Conservation (phyloP, 176 grass and related monocot species). For the Lolium rigidum region DNA sequence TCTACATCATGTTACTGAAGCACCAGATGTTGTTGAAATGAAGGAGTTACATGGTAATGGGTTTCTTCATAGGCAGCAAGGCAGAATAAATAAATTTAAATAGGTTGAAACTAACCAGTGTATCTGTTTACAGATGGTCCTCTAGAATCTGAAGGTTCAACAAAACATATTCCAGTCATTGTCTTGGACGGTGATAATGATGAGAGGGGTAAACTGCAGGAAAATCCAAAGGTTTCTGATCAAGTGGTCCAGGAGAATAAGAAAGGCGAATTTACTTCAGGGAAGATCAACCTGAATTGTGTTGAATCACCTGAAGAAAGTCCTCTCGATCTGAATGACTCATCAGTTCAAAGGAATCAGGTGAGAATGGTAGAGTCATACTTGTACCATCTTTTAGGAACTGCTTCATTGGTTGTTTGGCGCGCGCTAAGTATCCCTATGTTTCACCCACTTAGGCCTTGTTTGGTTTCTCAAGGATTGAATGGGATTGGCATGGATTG, state of each 20-base stretch:
- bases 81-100: slow-evolving; percentile 29
- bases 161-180: slow-evolving; percentile 48
- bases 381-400: neutral
- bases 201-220: slow-evolving; percentile 44
- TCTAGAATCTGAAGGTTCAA: slow-evolving; percentile 65
- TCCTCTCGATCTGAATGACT: slow-evolving; percentile 19
- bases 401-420: slow-evolving; percentile 21
- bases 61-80: slow-evolving; percentile 4
- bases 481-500: no score
- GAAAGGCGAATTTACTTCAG: slow-evolving; percentile 37
- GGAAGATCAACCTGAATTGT: slow-evolving; percentile 34
- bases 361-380: slow-evolving; percentile 44
- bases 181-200: slow-evolving; percentile 52
- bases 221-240: slow-evolving; percentile 51
- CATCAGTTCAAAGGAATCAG: slow-evolving; percentile 51
- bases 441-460: neutral
- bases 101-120: slow-evolving; percentile 29
- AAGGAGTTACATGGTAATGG: slow-evolving; percentile 32
- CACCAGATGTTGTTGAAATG: slow-evolving; percentile 35
- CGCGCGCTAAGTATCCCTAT: neutral
- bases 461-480: no score
- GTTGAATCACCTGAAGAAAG: slow-evolving; percentile 40
- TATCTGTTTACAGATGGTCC: slow-evolving; percentile 45
- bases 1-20: slow-evolving; percentile 14
- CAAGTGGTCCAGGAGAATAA: slow-evolving; percentile 41